Evolutionary conservation across 2,329 filamentous ascomycete species (phyloP).

Genomic region (Colletotrichum plurivorum): DNA sequence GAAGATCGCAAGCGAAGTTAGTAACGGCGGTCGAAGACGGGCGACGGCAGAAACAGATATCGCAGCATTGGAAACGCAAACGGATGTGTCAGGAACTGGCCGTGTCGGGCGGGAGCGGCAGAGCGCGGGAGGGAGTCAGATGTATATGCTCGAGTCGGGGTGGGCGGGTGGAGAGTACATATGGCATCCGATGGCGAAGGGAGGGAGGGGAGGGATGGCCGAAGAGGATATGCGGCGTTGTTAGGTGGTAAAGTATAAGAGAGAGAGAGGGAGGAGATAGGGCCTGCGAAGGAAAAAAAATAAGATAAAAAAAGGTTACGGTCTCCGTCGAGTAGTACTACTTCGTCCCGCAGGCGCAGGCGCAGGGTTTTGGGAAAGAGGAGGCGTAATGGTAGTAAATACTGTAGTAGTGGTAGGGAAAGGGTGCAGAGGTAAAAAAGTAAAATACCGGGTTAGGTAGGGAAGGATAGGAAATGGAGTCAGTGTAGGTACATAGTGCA

Average conservation of each 20-base stretch:
- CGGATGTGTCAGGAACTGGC: slow-evolving; percentile 26
- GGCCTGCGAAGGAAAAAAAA: slow-evolving; percentile 16
- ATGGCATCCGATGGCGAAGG: slow-evolving; percentile 24
- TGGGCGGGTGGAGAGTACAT: slow-evolving; percentile 23
- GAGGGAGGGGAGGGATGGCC: slow-evolving; percentile 16
- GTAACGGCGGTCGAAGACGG: slow-evolving; percentile 30
- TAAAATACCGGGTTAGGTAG: slow-evolving; percentile 29
- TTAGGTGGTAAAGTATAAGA: slow-evolving; percentile 10
- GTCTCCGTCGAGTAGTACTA: too few species aligned
- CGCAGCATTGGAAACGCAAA: slow-evolving; percentile 38
- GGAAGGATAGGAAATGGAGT: slow-evolving; percentile 33
- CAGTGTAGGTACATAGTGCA: neutral
- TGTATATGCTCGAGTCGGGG: slow-evolving; percentile 28
- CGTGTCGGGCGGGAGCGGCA: slow-evolving; percentile 10
- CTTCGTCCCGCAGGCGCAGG: too few species aligned
- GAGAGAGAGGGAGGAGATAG: slow-evolving; percentile 15
- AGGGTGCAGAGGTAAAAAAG: slow-evolving; percentile 15
- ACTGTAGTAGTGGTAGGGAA: neutral
- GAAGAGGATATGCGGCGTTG: slow-evolving; percentile 2
- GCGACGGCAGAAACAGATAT: slow-evolving; percentile 33
- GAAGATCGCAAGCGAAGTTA: slow-evolving; percentile 20
- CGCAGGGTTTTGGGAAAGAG: neutral
- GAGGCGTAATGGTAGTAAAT: neutral
- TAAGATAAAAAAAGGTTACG: neutral
- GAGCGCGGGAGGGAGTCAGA: slow-evolving; percentile 9